Conservation (phyloP, 345 rosid species). For the Populus simonii region DNA sequence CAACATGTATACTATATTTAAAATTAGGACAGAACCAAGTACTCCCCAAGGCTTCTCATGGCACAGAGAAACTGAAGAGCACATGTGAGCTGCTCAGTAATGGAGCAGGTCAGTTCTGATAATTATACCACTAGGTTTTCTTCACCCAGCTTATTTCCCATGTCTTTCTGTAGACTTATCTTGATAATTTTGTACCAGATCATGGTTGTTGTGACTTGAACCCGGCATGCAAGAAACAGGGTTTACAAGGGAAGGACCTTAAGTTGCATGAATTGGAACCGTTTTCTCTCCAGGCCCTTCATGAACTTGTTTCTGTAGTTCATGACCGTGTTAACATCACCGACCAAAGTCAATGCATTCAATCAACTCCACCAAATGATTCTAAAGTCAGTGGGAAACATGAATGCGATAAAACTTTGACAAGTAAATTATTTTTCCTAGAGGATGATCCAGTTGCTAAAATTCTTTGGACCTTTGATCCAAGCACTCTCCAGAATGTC, state of each 20-base stretch:
- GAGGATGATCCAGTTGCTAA: conserved; percentile 76
- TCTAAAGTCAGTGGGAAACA: conserved; percentile 28
- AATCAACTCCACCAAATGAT: conserved; percentile 33
- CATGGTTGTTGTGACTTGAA: conserved; percentile 22
- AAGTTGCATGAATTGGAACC: conserved; percentile 50
- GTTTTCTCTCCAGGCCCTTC: conserved; percentile 51
- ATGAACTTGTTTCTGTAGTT: conserved; percentile 69
- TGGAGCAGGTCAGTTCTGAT: conserved; percentile 34
- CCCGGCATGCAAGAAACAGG: conserved; percentile 27
- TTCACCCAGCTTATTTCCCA: not conserved
- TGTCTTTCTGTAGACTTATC: conserved; percentile 14
- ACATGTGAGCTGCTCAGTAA: conserved; percentile 14
- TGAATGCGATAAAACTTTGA: conserved; percentile 17
- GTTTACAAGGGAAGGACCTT: conserved; percentile 29
- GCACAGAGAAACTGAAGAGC: conserved; percentile 24
- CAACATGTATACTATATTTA: conserved; percentile 8
- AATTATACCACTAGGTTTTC: not conserved
- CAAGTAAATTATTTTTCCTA: conserved; percentile 29
- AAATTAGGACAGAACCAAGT: conserved; percentile 43
- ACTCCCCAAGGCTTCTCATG: conserved; percentile 26
- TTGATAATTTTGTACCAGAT: conserved; percentile 29
- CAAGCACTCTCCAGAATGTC: conserved; percentile 47
- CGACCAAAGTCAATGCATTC: conserved; percentile 32
- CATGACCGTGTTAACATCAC: conserved; percentile 54
- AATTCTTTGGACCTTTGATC: conserved; percentile 59